Evolutionary conservation across 1,139 yeast genomes (phyloP).

Genomic region (Yamadazyma dushanensis): DNA sequence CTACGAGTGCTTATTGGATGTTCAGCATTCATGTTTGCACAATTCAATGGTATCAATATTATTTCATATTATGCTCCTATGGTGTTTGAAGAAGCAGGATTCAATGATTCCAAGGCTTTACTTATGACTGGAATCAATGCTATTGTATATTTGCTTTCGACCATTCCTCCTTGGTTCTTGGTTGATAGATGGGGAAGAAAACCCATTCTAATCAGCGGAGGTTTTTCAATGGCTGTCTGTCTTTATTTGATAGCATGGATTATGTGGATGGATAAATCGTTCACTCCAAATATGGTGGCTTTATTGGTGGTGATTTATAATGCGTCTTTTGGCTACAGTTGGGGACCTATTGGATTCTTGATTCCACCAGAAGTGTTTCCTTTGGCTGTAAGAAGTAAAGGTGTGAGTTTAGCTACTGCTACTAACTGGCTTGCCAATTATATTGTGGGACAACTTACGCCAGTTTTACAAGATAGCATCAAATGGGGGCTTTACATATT

Average conservation of each 20-base stretch:
- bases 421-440: constrained; percentile 57
- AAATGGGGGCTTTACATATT: constrained; percentile 52
- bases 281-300: constrained; percentile 49
- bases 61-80: constrained; percentile 57
- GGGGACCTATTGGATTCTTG: constrained; percentile 60
- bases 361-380: constrained; percentile 58
- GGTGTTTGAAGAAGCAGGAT: constrained; percentile 56
- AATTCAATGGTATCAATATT: constrained; percentile 56
- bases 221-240: constrained; percentile 47
- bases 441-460: constrained; percentile 56
- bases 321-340: constrained; percentile 55
- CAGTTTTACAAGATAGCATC: constrained; percentile 46
- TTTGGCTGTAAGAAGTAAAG: constrained; percentile 53
- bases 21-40: constrained; percentile 54
- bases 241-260: constrained; percentile 40
- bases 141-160: constrained; percentile 45
- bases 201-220: constrained; percentile 52
- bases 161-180: constrained; percentile 56
- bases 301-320: constrained; percentile 50
- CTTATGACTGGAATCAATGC: constrained; percentile 57
- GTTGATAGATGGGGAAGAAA: constrained; percentile 57
- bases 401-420: constrained; percentile 54
- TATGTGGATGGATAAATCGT: constrained; percentile 35
- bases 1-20: constrained; percentile 48
- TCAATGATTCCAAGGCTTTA: constrained; percentile 47